These are phyloP conservation scores for Citrus medica DNA, from an alignment of 345 rosid genomes.

Conservation along the genomic window DNA sequence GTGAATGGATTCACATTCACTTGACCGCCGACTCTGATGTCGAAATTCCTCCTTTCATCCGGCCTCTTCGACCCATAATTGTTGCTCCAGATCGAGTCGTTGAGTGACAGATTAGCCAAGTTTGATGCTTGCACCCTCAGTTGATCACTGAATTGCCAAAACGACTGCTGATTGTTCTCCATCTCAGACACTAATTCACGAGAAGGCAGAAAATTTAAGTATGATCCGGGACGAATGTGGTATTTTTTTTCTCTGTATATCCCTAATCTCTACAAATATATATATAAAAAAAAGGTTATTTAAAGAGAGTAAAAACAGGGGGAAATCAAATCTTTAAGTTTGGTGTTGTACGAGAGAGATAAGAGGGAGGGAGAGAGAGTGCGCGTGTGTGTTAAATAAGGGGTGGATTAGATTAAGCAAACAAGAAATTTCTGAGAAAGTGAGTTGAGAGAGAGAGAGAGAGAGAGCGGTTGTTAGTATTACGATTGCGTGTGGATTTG, in stretches of 20 bases:
- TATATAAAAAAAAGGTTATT: too few relatives aligned
- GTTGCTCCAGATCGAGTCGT: constrained; percentile 92
- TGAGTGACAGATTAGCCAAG: constrained; percentile 73
- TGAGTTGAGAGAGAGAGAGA: background rate
- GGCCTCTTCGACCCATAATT: constrained; percentile 47
- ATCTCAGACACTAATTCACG: constrained; percentile 22
- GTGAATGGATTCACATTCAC: constrained; percentile 23
- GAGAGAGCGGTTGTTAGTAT: too few relatives aligned
- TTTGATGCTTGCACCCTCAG: constrained; percentile 63
- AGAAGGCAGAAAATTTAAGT: background rate
- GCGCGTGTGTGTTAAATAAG: constrained; percentile 21
- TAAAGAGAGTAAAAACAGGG: background rate
- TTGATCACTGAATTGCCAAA: constrained; percentile 96
- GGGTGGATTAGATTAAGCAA: background rate
- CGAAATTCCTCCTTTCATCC: constrained; percentile 72
- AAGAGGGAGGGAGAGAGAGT: background rate
- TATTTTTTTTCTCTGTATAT: too few relatives aligned
- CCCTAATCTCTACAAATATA: too few relatives aligned
- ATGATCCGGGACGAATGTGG: constrained; percentile 16
- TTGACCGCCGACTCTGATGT: constrained; percentile 56
- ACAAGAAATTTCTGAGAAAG: constrained; percentile 52
- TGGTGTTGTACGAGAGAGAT: constrained; percentile 3
- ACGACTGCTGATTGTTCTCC: constrained; percentile 90
- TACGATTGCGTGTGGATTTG: constrained; percentile 59
- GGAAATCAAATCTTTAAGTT: background rate